A percentile compares a stretch with the other conserved stretches of the same genome.
These are phyloP conservation scores for Niveomyces coronatus DNA, from an alignment of 2,329 filamentous ascomycete genomes.

Conservation along the genomic window DNA sequence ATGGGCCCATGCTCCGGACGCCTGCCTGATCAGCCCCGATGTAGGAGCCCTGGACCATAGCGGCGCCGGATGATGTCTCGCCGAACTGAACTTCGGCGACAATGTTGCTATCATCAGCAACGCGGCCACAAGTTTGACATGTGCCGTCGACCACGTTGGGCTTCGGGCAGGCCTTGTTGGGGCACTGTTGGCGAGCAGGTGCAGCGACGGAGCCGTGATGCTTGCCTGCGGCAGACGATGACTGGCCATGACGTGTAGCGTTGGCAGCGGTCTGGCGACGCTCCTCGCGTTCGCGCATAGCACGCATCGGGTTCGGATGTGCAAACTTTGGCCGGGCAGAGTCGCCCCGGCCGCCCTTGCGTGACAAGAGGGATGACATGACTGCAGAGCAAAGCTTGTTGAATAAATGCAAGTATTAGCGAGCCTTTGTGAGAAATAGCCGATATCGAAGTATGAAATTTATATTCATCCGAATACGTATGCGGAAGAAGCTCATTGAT, in stretches of 20 bases:
- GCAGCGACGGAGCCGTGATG: constrained; percentile 22
- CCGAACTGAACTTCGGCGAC: constrained; percentile 88
- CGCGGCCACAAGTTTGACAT: constrained; percentile 75
- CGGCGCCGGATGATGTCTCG: constrained; percentile 74
- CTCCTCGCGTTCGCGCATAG: constrained; percentile 42
- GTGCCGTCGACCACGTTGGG: constrained; percentile 55
- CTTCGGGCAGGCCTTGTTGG: constrained; percentile 49
- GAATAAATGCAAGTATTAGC: not conserved
- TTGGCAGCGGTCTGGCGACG: constrained; percentile 27
- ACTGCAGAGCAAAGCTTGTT: constrained; percentile 6
- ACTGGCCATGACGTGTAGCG: constrained; percentile 17
- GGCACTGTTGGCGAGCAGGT: constrained; percentile 36
- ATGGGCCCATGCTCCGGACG: constrained; percentile 56
- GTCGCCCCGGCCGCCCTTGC: constrained; percentile 20
- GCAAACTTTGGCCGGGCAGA: constrained; percentile 30
- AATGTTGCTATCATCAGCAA: constrained; percentile 79
- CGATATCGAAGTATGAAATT: no score
- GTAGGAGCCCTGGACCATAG: constrained; percentile 82
- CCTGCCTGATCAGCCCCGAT: constrained; percentile 79
- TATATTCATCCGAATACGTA: no score
- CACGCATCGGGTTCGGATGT: constrained; percentile 37
- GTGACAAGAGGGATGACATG: constrained; percentile 40
- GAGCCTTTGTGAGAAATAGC: no score
- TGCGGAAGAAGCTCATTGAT: no score
- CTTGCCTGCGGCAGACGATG: constrained; percentile 19